Percentiles rank a stretch among this genome's conserved stretches.
These are phyloP conservation scores for Apiotrichum siamense DNA, from an alignment of 1,284 basidiomycete genomes.

Conservation along the genomic window DNA sequence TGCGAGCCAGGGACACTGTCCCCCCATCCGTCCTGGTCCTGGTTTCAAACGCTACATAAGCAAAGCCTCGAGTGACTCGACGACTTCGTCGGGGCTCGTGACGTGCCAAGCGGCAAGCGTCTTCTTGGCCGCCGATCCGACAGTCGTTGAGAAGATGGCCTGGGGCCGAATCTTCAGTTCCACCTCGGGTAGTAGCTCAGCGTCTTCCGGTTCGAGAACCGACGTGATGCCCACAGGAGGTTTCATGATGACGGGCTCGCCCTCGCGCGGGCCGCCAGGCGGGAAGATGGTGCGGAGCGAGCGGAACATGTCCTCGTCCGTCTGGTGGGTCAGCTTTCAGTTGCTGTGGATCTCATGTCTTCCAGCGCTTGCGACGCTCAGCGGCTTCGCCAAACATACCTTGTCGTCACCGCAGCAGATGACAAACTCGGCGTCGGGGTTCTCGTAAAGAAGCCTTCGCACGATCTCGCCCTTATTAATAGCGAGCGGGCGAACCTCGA, in stretches of 20 bases:
- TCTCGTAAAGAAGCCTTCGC: constrained; percentile 81
- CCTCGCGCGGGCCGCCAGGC: constrained; percentile 49
- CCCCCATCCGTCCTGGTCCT: not conserved
- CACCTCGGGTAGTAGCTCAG: constrained; percentile 51
- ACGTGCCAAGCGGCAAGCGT: constrained; percentile 86
- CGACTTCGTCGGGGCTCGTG: constrained; percentile 52
- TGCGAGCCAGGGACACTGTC: not conserved
- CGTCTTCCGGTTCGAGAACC: constrained; percentile 45
- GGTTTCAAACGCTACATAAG: constrained; percentile 3
- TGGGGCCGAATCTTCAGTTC: constrained; percentile 61
- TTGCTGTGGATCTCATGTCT: not conserved
- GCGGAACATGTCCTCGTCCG: constrained; percentile 96
- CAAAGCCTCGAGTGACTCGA: constrained; percentile 40
- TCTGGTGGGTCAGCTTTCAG: constrained; percentile 48
- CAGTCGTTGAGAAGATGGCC: constrained; percentile 78
- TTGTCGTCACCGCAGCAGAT: constrained; percentile 99
- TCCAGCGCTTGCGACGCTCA: no score
- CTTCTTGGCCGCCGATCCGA: constrained; percentile 77
- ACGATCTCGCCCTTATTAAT: constrained; percentile 99
- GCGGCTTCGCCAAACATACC: constrained; percentile 53
- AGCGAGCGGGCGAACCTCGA: constrained; percentile 90
- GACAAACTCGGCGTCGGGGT: constrained; percentile 89
- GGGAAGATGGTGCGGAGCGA: constrained; percentile 56
- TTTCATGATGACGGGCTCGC: constrained; percentile 54
- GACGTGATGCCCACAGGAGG: constrained; percentile 67